phyloP scores from a whole-genome alignment of 1,284 basidiomycete species.

The Ganoderma lingzhi region DNA sequence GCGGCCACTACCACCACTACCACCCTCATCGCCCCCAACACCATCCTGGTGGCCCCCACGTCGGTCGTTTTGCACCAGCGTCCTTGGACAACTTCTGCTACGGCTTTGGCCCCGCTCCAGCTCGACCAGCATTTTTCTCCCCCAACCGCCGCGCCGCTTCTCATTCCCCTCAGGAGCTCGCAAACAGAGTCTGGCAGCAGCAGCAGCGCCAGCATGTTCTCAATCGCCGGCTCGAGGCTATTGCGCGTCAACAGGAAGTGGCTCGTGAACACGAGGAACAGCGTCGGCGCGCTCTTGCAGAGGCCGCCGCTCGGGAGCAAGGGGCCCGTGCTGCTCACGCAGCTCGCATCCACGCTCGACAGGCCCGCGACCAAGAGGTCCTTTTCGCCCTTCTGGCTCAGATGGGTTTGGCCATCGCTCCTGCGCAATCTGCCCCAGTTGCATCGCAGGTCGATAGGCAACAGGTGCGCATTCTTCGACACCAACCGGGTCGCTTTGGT shows the following conservation, averaged over 20 bases:
- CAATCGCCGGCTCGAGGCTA: neutral
- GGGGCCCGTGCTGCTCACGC: conserved; percentile 13
- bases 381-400: conserved; percentile 18
- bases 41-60: too few relatives aligned
- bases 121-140: neutral
- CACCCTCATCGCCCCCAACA: conserved; percentile 5
- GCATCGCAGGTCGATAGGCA: neutral
- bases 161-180: conserved; percentile 13
- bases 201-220: conserved; percentile 22
- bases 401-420: conserved; percentile 9
- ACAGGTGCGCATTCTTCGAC: conserved; percentile 16
- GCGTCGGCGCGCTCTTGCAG: conserved; percentile 24
- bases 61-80: neutral
- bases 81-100: neutral
- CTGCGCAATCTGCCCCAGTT: neutral
- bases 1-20: conserved; percentile 11
- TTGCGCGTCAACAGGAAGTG: conserved; percentile 13
- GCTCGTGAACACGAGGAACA: conserved; percentile 29
- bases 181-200: conserved; percentile 22
- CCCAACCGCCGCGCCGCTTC: neutral
- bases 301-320: conserved; percentile 22
- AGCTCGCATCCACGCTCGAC: conserved; percentile 8
- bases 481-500: too few relatives aligned
- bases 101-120: neutral
- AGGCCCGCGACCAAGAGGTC: conserved; percentile 16